Base-by-base conservation (phyloP, 2,329 filamentous ascomycete genomes). In the Phaeosphaeria sp. region DNA sequence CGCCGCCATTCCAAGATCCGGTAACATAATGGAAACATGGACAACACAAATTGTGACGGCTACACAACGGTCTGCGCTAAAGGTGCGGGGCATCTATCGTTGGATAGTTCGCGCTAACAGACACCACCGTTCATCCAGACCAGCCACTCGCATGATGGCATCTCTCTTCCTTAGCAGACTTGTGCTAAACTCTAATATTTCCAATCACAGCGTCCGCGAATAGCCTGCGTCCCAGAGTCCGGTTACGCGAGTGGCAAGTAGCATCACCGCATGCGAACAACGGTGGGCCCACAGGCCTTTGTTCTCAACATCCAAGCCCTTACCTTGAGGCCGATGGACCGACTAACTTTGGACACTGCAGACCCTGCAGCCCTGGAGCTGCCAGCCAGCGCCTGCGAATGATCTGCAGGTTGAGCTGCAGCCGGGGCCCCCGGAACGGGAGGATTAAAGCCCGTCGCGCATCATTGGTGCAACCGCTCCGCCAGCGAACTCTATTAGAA, bases 401-500 rank as follows among this genome's bases (percentile, higher is more conserved):
- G 47, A 50, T 50, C 47, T 50, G 47, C 47, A 50, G 20, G 27
- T 21, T 22, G 18, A 36, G 46, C 17, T 50, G 18, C 20, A 18
- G 30, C 33, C 47, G 47, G 47, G 30, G 25, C 10, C n/a, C 10
- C 20, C 30, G 27, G 47, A 39, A 13, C 30, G 18, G 47, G n/a
- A 41, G 30, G 47, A 41, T 15, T 25, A 3, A 22, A 23, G 47
- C 27, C 47, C 47, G 47, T 17, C 11, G 18, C 25, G 17, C 5
- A 18, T 22, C 13, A 23, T 39, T 50, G 30, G 47, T 21, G 10
- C 22, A 22, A 17, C 13, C 2, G 11, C 13, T 20, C 6, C 6
- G 2, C 13, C 15, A n/a, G 20, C 42, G 43, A 47, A 47, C 51
- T 27, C 51, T 53, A 47, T 47, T 25, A 13, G 13, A 47, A 53